These are phyloP conservation scores for Nematocida sp. DNA, from an alignment of 371 early-diverging fungal genomes.

Conservation along the genomic window DNA sequence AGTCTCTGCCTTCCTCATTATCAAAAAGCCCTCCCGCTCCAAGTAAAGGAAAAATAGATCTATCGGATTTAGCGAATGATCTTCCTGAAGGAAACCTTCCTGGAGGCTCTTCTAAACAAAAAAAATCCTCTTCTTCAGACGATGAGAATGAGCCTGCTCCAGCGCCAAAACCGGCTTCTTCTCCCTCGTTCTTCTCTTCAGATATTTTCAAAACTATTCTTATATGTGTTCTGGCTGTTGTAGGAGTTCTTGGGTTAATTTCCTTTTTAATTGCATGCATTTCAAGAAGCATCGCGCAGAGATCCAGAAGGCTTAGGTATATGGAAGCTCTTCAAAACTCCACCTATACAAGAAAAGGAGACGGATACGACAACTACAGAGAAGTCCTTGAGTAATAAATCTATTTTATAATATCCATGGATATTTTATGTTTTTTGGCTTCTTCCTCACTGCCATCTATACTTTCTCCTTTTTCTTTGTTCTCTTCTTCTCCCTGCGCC, in stretches of 20 bases:
- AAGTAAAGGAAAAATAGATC: neutral
- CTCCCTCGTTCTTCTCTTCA: neutral
- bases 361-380: constrained; percentile 8
- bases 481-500: neutral
- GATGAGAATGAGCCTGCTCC: neutral
- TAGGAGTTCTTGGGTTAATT: neutral
- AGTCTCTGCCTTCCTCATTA: too few relatives aligned
- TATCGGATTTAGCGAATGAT: neutral
- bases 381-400: constrained; percentile 11
- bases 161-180: neutral
- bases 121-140: neutral
- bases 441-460: neutral
- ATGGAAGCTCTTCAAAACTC: constrained; percentile 9
- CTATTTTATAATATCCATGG: too few relatives aligned
- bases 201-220: neutral
- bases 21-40: too few relatives aligned
- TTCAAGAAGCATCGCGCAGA: neutral
- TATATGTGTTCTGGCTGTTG: neutral
- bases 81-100: neutral
- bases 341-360: constrained; percentile 1
- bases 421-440: too few relatives aligned
- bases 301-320: constrained; percentile 16
- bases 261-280: neutral
- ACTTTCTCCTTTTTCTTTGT: neutral
- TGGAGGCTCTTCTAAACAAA: neutral